These are phyloP conservation scores for Chrysanthemum seticuspe DNA, from an alignment of 129 eudicot genomes.

Conservation along the genomic window DNA sequence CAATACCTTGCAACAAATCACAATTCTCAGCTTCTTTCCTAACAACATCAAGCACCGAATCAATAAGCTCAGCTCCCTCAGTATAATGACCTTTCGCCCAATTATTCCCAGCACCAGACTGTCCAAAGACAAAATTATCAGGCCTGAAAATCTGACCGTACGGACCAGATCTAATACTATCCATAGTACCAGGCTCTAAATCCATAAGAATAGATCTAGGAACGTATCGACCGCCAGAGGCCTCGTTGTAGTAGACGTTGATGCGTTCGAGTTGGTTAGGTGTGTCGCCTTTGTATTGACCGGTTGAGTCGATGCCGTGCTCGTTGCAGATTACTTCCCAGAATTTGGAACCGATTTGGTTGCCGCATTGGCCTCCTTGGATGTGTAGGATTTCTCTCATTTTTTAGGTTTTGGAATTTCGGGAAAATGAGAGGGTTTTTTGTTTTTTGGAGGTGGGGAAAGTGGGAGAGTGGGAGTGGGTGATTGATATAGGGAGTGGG, in stretches of 20 bases:
- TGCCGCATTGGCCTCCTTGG: constrained; percentile 84
- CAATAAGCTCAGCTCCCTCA: constrained; percentile 88
- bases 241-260: constrained; percentile 74
- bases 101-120: constrained; percentile 79
- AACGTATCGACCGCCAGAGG: constrained; percentile 71
- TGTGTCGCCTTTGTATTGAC: constrained; percentile 41
- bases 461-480: not conserved
- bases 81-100: constrained; percentile 95
- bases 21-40: constrained; percentile 86
- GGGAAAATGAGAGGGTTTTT: constrained; percentile 19
- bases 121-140: constrained; percentile 80
- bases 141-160: constrained; percentile 80
- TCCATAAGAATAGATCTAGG: constrained; percentile 85
- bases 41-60: constrained; percentile 79
- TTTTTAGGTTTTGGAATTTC: constrained; percentile 29
- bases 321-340: constrained; percentile 86
- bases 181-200: constrained; percentile 94
- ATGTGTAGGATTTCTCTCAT: constrained; percentile 84
- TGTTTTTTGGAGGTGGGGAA: not conserved
- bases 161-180: constrained; percentile 78
- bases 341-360: constrained; percentile 82
- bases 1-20: constrained; percentile 71
- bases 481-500: not conserved
- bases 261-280: constrained; percentile 50
- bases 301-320: constrained; percentile 67